phyloP scores from a whole-genome alignment of 805 yeast genomes.

The Saccharomycopsis sp. region DNA sequence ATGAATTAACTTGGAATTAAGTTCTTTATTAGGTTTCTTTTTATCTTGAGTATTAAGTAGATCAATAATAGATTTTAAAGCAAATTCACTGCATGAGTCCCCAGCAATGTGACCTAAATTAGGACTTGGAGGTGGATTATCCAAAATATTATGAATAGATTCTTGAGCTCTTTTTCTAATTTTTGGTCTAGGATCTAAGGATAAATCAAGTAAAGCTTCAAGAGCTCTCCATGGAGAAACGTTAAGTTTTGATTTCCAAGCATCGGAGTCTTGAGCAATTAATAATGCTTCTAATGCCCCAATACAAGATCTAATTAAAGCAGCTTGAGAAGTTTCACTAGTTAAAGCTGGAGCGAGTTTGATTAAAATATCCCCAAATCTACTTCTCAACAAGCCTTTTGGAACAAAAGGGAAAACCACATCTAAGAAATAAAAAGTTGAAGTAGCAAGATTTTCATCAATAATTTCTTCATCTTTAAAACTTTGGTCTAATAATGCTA shows the following conservation, averaged over 20 bases:
- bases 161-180: conserved; percentile 94
- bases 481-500: conserved; percentile 73
- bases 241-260: conserved; percentile 55
- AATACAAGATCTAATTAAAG: conserved; percentile 69
- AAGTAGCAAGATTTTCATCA: conserved; percentile 57
- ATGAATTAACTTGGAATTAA: conserved; percentile 48
- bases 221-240: conserved; percentile 71
- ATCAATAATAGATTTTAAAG: conserved; percentile 43
- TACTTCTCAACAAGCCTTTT: conserved; percentile 53
- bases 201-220: conserved; percentile 63
- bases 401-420: conserved; percentile 68
- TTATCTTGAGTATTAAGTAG: conserved; percentile 28
- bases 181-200: conserved; percentile 86
- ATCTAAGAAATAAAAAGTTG: conserved; percentile 76
- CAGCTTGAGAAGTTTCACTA: conserved; percentile 60
- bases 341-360: conserved; percentile 77
- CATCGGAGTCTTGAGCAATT: conserved; percentile 64
- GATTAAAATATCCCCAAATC: conserved; percentile 67
- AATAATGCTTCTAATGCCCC: conserved; percentile 78
- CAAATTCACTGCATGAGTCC: conserved; percentile 54
- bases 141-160: conserved; percentile 56
- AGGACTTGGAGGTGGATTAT: conserved; percentile 64
- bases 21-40: conserved; percentile 23
- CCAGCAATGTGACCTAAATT: conserved; percentile 71
- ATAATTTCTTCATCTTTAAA: conserved; percentile 37